Base-by-base conservation (phyloP, 495 filamentous ascomycete genomes). In the Parachaetomium inaequale region DNA sequence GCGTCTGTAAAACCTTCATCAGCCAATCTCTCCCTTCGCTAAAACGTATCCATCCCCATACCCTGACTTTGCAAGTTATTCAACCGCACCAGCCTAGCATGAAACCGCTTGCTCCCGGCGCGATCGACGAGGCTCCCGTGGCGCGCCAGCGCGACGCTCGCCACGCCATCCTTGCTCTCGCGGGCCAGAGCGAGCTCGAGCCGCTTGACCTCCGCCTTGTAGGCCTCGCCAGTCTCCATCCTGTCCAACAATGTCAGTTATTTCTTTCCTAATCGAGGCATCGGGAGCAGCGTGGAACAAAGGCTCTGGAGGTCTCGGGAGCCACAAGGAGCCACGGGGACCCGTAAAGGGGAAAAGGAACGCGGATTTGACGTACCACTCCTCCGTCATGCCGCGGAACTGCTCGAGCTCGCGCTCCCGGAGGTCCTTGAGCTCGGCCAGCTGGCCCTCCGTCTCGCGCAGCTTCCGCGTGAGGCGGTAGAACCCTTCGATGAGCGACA, bases 131-230 rank as follows among this genome's bases (percentile, higher is more conserved):
- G 54, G 45, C 77, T 81, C 34, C 70, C 75, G 2, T 75, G 71
- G 23, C 81, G 70, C 2, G 78, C 76, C 23, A 83, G 49, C 0
- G 74, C 67, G 0, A 84, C 80, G 8, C 71, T 72, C 47, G 76
- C 78, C 50, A 83, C 67, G 15, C 81, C 81, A 53, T 78, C 74
- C 28, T 73, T 73, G 38, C 77, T 79, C 14, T 75, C 74, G 36
- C 70, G 77, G 0, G 76, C 75, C 38, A 84, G 54, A 12, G 79
- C 61, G 7, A 82, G 65, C 63, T 83, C 81, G 6, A 84, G 71
- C 8, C 75, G 70, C 63, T 80, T 81, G 52, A 83, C 70, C 58
- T 84, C 80, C 0, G 69, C 65, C 51, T 75, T 79, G 68, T 80
- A 83, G 38, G 70, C 68, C 8, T 63, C 29, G 60, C 79, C 75